These are phyloP conservation scores for Cadophora gregata DNA, from an alignment of 2,329 filamentous ascomycete species.

Conservation along the genomic window DNA sequence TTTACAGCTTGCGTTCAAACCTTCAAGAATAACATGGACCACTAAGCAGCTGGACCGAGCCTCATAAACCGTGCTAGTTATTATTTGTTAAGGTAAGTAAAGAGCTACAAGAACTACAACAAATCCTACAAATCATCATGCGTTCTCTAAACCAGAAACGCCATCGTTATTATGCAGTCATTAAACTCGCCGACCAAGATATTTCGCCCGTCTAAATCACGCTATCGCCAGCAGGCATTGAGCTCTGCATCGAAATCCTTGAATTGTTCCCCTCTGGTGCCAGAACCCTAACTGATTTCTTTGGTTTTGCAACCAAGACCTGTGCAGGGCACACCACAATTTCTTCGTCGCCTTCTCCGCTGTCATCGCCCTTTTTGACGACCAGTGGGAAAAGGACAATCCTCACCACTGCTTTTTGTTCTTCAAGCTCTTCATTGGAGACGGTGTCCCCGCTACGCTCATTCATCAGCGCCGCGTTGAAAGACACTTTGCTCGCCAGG, in stretches of 20 bases:
- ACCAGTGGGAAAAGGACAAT: conserved; percentile 95
- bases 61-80: conserved; percentile 11
- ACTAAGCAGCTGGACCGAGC: background rate
- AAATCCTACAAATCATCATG: conserved; percentile 27
- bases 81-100: conserved; percentile 23
- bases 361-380: conserved; percentile 92
- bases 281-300: conserved; percentile 40
- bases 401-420: conserved; percentile 77
- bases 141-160: conserved; percentile 24
- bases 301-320: conserved; percentile 74
- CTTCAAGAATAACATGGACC: background rate
- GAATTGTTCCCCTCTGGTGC: conserved; percentile 38
- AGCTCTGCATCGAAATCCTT: conserved; percentile 43
- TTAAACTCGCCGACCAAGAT: conserved; percentile 29
- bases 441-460: conserved; percentile 74
- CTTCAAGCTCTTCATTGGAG: conserved; percentile 82
- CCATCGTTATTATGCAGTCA: conserved; percentile 32
- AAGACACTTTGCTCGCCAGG: conserved; percentile 82
- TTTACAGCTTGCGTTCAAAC: background rate
- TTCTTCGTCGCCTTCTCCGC: conserved; percentile 87
- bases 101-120: conserved; percentile 29
- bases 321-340: conserved; percentile 95
- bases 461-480: conserved; percentile 95
- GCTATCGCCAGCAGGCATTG: conserved; percentile 40
- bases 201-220: conserved; percentile 35